Percentiles rank a stretch among this genome's conserved stretches.
Conservation (phyloP, 2,329 filamentous ascomycete species). For the Fusarium miscanthi region DNA sequence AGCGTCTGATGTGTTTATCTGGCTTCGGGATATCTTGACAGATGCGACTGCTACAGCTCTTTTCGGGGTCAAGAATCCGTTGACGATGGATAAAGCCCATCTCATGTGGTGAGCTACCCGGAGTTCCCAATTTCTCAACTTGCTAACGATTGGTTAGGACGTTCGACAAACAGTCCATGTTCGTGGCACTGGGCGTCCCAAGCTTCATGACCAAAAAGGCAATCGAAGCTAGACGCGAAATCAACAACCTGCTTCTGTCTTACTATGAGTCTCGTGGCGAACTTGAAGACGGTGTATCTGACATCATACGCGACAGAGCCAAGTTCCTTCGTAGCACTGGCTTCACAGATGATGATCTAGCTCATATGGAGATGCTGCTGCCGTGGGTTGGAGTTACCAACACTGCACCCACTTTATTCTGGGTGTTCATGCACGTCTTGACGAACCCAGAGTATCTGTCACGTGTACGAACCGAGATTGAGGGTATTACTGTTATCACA, state of each 20-base stretch:
- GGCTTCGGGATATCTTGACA: conserved; percentile 53
- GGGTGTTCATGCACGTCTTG: conserved; percentile 50
- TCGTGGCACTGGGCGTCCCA: conserved; percentile 8
- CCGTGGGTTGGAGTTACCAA: conserved; percentile 50
- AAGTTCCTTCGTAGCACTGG: conserved; percentile 46
- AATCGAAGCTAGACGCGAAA: conserved; percentile 40
- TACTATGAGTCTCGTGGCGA: conserved; percentile 48
- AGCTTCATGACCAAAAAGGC: background rate
- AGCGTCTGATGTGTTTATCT: conserved; percentile 51
- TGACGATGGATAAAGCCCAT: conserved; percentile 44
- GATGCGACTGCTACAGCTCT: conserved; percentile 53
- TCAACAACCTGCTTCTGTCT: conserved; percentile 42
- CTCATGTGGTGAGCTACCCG: conserved; percentile 49
- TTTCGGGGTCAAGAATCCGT: conserved; percentile 57
- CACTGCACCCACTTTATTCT: conserved; percentile 52
- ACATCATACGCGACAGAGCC: conserved; percentile 45
- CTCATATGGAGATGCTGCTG: conserved; percentile 48
- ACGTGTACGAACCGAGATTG: conserved; percentile 48
- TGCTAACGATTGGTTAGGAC: background rate
- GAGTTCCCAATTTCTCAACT: no score
- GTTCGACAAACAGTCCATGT: conserved; percentile 4
- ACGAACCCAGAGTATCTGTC: conserved; percentile 40
- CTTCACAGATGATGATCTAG: conserved; percentile 43
- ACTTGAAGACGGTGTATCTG: conserved; percentile 41
- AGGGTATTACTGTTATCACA: conserved; percentile 14